Base-by-base conservation (phyloP, 2,329 filamentous ascomycete genomes). In the Westerdykella sp. region DNA sequence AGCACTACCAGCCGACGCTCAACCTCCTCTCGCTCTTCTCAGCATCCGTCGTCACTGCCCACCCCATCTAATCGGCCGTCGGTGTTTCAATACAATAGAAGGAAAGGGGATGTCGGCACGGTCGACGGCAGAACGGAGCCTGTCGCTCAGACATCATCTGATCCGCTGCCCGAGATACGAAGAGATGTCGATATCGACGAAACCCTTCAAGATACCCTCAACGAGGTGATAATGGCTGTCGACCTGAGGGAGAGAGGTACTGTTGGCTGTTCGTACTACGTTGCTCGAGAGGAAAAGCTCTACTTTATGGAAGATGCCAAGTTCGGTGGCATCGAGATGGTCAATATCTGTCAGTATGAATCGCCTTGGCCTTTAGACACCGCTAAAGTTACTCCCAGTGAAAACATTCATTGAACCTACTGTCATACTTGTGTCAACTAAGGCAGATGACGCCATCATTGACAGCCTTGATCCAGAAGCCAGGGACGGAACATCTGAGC, bases 241-340 rank as follows among this genome's bases (percentile, higher is more conserved):
- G 82, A 94, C 45, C 74, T 91, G 62, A 80, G 77, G 48, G 77
- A 82, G n/a, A 76, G 79, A 23, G 81, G 78, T 1, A 81, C 77
- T 0, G 74, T 95, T 14, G 91, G 91, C 1, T 96, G 89, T 63
- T 84, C 87, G 37, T 95, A 91, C 60, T 95, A 91, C 60, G 72
- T 83, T 37, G 81, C 83, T 5, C 69, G 75, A 21, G 80, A 88
- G 32, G 82, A 86, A 56, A 80, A 75, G 30, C 66, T 96, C 3
- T 84, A 79, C 45, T 73, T 95, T 35, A 81, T 94, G 60, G 82
- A 91, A 59, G 90, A 96, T 53, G 75, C 87, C 9, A 74, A 78
- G 13, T 73, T 80, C 51, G 84, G 82, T 4, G 81, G 80, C n/a
- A 62, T 79, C n/a, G 81, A 87, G 30, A 70, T 83, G 11, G 58